phyloP scores from a whole-genome alignment of 2,329 filamentous ascomycete genomes.

The Gnomoniopsis sp. region DNA sequence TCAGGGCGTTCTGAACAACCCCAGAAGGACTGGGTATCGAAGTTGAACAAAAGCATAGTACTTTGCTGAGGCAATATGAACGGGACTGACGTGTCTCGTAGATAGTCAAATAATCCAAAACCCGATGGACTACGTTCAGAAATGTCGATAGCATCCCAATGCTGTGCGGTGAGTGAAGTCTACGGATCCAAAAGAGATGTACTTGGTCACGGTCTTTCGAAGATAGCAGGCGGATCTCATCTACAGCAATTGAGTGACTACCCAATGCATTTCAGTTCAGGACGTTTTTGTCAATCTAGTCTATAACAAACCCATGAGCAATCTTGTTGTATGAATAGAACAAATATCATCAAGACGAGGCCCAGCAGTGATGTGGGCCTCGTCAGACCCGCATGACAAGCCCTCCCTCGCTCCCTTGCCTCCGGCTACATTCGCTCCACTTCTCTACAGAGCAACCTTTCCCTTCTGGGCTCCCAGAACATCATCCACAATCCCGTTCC shows the following conservation, averaged over 20 bases:
- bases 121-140: too few relatives aligned
- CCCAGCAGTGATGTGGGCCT: neutral
- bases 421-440: neutral
- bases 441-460: slow-evolving; percentile 22
- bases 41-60: neutral
- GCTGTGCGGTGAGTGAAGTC: neutral
- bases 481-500: slow-evolving; percentile 56
- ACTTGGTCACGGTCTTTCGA: neutral
- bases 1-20: neutral
- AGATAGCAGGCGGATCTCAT: neutral
- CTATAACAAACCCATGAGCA: neutral
- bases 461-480: slow-evolving; percentile 27
- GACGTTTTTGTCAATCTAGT: slow-evolving; percentile 2
- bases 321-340: neutral
- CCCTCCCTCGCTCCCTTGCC: neutral
- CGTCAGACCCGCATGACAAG: neutral
- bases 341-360: neutral
- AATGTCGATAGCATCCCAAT: neutral
- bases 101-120: neutral
- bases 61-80: neutral
- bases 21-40: neutral
- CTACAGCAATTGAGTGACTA: neutral
- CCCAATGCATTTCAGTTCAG: neutral
- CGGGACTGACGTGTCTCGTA: neutral
- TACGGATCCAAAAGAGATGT: too few relatives aligned